phyloP scores from a whole-genome alignment of 2,329 filamentous ascomycete species.

The Microcera coccophila region DNA sequence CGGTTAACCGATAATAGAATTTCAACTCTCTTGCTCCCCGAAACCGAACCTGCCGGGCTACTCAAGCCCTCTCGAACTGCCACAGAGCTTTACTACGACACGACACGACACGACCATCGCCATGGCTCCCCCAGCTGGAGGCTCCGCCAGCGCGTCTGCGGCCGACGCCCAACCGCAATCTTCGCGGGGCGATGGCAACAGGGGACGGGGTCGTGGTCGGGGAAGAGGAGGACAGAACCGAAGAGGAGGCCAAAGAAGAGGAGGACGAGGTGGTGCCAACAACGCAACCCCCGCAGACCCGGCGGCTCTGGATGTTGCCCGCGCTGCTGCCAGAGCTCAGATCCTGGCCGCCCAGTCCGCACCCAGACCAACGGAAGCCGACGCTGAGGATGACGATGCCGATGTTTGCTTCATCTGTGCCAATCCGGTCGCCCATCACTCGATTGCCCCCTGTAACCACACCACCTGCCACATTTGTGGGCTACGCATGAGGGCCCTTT shows the following conservation, averaged over 20 bases:
- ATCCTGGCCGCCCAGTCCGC: constrained; percentile 26
- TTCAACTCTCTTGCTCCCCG: too few species aligned
- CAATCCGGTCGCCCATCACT: constrained; percentile 79
- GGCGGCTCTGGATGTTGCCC: constrained; percentile 30
- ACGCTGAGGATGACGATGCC: constrained; percentile 55
- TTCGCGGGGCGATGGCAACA: constrained; percentile 20
- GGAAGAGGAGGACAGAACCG: constrained; percentile 38
- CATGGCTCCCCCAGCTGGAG: background rate
- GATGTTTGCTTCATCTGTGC: constrained; percentile 98
- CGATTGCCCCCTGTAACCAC: constrained; percentile 92
- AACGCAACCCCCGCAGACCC: constrained; percentile 24
- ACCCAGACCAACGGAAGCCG: constrained; percentile 24
- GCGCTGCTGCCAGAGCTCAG: constrained; percentile 35
- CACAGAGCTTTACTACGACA: too few species aligned
- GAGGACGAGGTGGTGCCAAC: constrained; percentile 25
- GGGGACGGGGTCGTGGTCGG: constrained; percentile 43
- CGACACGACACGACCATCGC: too few species aligned
- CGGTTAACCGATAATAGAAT: too few species aligned
- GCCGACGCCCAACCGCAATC: background rate
- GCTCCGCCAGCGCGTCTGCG: background rate
- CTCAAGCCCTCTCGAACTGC: too few species aligned
- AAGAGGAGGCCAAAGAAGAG: constrained; percentile 32
- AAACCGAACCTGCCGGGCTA: too few species aligned
- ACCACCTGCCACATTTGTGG: constrained; percentile 95
- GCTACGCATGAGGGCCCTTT: constrained; percentile 83